Conservation (phyloP, 768 basidiomycete species). For the Lactarius pseudohatsudake region DNA sequence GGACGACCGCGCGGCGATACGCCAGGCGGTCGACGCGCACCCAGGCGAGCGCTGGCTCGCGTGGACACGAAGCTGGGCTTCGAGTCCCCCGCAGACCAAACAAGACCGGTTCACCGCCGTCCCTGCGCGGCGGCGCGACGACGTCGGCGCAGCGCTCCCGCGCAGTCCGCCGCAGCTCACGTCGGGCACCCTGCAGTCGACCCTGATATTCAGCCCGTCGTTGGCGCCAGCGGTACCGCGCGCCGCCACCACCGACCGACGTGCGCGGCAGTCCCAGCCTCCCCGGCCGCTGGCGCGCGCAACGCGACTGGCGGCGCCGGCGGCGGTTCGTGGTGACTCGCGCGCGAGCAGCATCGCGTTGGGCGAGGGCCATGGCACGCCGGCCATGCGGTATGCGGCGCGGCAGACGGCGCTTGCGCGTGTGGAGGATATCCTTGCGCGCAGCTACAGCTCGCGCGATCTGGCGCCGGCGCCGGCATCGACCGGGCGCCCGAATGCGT, state of each 20-base stretch:
- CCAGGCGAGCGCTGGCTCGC: slow-evolving; percentile 26
- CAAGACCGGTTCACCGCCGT: slow-evolving; percentile 44
- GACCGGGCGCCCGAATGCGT: slow-evolving; percentile 29
- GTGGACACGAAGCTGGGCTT: slow-evolving; percentile 31
- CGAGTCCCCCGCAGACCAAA: slow-evolving; percentile 22
- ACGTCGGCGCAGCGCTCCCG: slow-evolving; percentile 41
- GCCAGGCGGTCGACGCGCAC: slow-evolving; percentile 28
- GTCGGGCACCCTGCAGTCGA: slow-evolving; percentile 55
- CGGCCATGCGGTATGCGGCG: slow-evolving; percentile 34
- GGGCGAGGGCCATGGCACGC: slow-evolving; percentile 23
- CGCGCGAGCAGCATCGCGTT: slow-evolving; percentile 19
- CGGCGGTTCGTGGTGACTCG: slow-evolving; percentile 14
- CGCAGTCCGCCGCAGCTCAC: slow-evolving; percentile 56
- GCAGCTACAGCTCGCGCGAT: slow-evolving; percentile 33
- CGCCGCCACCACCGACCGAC: neutral
- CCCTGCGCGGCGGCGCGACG: slow-evolving; percentile 36
- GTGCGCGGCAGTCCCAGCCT: neutral
- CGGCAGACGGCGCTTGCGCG: slow-evolving; percentile 33
- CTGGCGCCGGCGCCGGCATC: neutral
- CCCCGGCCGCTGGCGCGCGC: neutral
- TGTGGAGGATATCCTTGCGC: slow-evolving; percentile 35
- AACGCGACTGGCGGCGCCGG: neutral
- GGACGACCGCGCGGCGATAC: slow-evolving; percentile 27
- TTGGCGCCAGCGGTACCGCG: neutral
- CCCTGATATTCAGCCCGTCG: slow-evolving; percentile 48